A percentile compares a stretch with the other conserved stretches of the same genome.
Conservation (phyloP, 73 alveolate species). For the Blepharisma stoltei region DNA sequence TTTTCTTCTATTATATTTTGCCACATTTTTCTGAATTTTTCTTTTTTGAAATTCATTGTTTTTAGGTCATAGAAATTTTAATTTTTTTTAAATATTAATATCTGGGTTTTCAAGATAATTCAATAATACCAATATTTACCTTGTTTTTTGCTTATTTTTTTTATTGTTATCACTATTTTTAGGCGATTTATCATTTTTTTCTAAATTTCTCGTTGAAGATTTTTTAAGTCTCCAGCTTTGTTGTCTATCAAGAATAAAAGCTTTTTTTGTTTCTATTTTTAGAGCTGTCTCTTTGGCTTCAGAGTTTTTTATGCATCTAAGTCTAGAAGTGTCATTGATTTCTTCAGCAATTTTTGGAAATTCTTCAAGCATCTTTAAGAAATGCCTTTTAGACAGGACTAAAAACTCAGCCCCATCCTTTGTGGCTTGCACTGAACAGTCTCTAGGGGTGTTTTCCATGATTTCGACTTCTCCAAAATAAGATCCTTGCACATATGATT, state of each 20-base stretch:
- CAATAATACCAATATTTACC: no score
- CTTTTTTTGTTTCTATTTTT: not conserved
- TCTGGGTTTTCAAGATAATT: no score
- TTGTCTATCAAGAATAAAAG: not conserved
- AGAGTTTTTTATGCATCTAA: constrained; percentile 4
- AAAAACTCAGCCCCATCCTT: constrained; percentile 30
- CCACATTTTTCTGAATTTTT: constrained; percentile 24
- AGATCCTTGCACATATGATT: constrained; percentile 34
- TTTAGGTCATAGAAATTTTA: no score
- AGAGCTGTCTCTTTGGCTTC: constrained; percentile 20
- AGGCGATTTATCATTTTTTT: not conserved
- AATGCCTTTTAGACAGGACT: constrained; percentile 27
- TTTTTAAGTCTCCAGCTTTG: not conserved
- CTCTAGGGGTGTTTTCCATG: constrained; percentile 23
- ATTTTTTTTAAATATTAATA: no score
- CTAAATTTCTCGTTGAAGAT: not conserved
- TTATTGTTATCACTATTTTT: not conserved
- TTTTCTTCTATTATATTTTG: constrained; percentile 9
- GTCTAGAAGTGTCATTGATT: constrained; percentile 5
- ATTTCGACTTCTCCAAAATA: constrained; percentile 37
- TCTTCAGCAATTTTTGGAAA: constrained; percentile 32
- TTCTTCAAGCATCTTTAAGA: constrained; percentile 26
- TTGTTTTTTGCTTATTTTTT: not conserved
- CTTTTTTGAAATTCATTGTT: constrained; percentile 8
- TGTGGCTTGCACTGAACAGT: constrained; percentile 31